Base-by-base conservation (phyloP, 2,329 filamentous ascomycete species). In the Pseudonectria foliicola region DNA sequence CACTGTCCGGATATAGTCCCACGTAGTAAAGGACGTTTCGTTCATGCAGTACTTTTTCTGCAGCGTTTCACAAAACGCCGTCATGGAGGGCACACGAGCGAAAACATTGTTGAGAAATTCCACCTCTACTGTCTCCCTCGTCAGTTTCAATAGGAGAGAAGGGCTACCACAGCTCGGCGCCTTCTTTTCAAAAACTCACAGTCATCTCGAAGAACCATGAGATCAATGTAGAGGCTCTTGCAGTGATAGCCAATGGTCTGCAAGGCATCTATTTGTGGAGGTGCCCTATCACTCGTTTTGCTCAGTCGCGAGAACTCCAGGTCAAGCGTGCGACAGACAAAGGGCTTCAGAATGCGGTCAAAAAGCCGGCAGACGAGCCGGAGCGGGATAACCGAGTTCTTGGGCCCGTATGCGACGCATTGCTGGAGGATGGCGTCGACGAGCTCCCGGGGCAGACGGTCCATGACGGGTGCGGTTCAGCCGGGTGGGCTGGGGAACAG, bases 121-220 rank as follows among this genome's bases (percentile, higher is more conserved):
- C 21, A 72, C 66, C 48, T 74, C 71, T 40, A 64, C 70, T 72
- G 43, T n/a, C 26, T 25, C 33, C 26, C 18, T 16, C 29, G 25
- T 53, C 31, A 50, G n/a, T n/a, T n/a, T n/a, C n/a, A n/a, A n/a
- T n/a, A n/a, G n/a, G n/a, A n/a, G n/a, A n/a, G n/a, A n/a, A n/a
- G n/a, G n/a, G n/a, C n/a, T n/a, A n/a, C n/a, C n/a, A n/a, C n/a
- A n/a, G n/a, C n/a, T n/a, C n/a, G n/a, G n/a, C n/a, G n/a, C n/a
- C n/a, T n/a, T n/a, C n/a, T n/a, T n/a, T n/a, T n/a, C n/a, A n/a
- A n/a, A 8, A 5, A 44, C 63, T 44, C 55, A 72, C 70, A 49
- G 34, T 72, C 67, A 46, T 74, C 70, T 44, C 70, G 63, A 25
- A 74, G 52, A 12, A 72, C 61, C 66, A 70, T 72, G 50, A 74